phyloP scores from a whole-genome alignment of 768 basidiomycete genomes.

The Macrolepiota albuminosa region DNA sequence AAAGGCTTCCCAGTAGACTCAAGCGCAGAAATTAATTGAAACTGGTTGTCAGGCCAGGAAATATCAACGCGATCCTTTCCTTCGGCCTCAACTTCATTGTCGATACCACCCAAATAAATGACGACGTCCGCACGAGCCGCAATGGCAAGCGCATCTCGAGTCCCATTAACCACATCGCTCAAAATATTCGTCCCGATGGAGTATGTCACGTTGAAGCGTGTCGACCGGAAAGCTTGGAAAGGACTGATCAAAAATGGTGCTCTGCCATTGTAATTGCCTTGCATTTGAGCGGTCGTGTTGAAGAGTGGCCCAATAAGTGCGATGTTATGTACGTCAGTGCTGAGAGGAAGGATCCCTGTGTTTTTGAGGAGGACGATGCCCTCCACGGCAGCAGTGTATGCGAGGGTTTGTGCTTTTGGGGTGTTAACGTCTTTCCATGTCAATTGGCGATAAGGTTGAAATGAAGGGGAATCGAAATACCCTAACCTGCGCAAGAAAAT shows the following conservation, averaged over 20 bases:
- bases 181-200: no score
- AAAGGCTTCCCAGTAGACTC: slow-evolving; percentile 43
- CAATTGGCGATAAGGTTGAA: slow-evolving; percentile 48
- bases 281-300: slow-evolving; percentile 50
- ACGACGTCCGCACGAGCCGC: slow-evolving; percentile 45
- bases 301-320: slow-evolving; percentile 59
- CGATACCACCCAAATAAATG: slow-evolving; percentile 52
- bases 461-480: slow-evolving; percentile 49
- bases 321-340: slow-evolving; percentile 37
- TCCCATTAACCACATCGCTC: no score
- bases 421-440: slow-evolving; percentile 45
- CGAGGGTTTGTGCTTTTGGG: slow-evolving; percentile 41
- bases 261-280: slow-evolving; percentile 51
- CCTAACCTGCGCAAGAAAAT: slow-evolving; percentile 34
- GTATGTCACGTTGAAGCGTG: no score
- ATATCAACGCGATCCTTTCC: slow-evolving; percentile 41
- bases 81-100: slow-evolving; percentile 45
- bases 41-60: slow-evolving; percentile 52
- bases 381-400: slow-evolving; percentile 47
- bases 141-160: slow-evolving; percentile 38
- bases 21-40: slow-evolving; percentile 42
- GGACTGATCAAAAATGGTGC: slow-evolving; percentile 56
- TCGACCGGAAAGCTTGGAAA: slow-evolving; percentile 40
- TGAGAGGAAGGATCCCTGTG: slow-evolving; percentile 52
- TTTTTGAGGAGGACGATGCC: slow-evolving; percentile 62